Conservation (phyloP, 208 protist genomes). For the Leishmania turanica region DNA sequence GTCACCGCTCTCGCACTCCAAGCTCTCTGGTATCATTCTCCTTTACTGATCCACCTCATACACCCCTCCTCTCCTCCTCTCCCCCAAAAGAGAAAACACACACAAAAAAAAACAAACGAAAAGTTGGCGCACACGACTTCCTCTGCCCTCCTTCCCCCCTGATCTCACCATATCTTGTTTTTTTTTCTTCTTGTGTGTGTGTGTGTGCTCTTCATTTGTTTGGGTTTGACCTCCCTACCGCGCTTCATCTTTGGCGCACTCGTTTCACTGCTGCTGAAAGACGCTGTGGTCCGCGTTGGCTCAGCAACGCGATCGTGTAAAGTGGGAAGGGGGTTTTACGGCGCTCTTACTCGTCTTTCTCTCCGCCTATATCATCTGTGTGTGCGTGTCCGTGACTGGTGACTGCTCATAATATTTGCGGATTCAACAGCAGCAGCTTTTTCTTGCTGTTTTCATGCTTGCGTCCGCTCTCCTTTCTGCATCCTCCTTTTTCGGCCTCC, state of each 20-base stretch:
- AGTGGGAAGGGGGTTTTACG: too few species aligned
- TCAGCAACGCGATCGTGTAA: neutral
- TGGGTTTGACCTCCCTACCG: neutral
- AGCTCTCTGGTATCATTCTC: neutral
- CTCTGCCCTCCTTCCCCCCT: neutral
- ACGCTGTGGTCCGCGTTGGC: neutral
- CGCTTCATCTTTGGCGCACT: constrained; percentile 9
- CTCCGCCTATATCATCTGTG: neutral
- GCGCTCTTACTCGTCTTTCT: neutral
- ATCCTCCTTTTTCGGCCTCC: neutral
- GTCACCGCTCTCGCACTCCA: neutral
- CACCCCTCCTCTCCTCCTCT: neutral
- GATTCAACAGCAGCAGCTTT: neutral
- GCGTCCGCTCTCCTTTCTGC: neutral
- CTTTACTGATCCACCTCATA: neutral
- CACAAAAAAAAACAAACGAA: neutral
- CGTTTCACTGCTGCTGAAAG: neutral
- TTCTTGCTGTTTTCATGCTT: neutral
- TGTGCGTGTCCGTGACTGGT: neutral
- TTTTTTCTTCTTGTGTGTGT: too few species aligned
- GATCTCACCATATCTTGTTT: neutral
- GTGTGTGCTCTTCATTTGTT: neutral
- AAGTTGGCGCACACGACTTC: neutral
- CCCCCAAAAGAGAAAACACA: neutral
- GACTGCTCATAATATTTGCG: neutral